These are phyloP conservation scores for Dorcoceras hygrometricum DNA, from an alignment of 257 asterid species.

Conservation along the genomic window DNA sequence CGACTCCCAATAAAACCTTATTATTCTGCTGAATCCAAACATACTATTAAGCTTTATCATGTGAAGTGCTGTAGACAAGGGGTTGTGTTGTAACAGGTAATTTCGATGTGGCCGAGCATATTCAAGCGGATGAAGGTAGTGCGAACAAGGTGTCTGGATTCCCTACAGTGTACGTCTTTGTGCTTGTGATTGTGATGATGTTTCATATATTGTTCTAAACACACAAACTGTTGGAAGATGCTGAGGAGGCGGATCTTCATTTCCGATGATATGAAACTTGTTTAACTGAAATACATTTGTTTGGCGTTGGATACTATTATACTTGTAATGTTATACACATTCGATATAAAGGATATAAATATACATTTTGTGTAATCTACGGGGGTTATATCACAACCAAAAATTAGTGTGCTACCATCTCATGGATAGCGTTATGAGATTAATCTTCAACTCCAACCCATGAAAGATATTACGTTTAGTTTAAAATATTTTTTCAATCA, in stretches of 20 bases:
- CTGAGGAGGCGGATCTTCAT: neutral
- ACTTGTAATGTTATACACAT: too few relatives aligned
- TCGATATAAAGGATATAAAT: too few relatives aligned
- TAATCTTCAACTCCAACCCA: too few relatives aligned
- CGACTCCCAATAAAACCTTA: neutral
- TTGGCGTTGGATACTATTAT: neutral
- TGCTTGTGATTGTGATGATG: constrained; percentile 21
- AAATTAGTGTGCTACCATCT: too few relatives aligned
- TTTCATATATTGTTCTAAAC: constrained; percentile 8
- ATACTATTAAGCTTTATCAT: neutral
- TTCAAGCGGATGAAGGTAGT: constrained; percentile 28
- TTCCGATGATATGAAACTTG: neutral
- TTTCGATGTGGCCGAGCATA: constrained; percentile 46
- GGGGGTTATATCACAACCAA: too few relatives aligned
- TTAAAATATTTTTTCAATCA: too few relatives aligned
- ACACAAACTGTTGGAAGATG: neutral
- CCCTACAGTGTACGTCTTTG: constrained; percentile 23
- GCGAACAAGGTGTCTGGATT: constrained; percentile 22
- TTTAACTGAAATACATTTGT: neutral
- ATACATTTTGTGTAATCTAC: too few relatives aligned
- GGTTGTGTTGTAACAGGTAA: constrained; percentile 34
- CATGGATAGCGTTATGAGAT: too few relatives aligned
- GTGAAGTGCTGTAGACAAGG: neutral
- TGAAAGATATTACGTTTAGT: too few relatives aligned
- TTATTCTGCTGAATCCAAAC: neutral